Conservation (phyloP, 768 basidiomycete genomes). For the Hemileccinum impolitum region DNA sequence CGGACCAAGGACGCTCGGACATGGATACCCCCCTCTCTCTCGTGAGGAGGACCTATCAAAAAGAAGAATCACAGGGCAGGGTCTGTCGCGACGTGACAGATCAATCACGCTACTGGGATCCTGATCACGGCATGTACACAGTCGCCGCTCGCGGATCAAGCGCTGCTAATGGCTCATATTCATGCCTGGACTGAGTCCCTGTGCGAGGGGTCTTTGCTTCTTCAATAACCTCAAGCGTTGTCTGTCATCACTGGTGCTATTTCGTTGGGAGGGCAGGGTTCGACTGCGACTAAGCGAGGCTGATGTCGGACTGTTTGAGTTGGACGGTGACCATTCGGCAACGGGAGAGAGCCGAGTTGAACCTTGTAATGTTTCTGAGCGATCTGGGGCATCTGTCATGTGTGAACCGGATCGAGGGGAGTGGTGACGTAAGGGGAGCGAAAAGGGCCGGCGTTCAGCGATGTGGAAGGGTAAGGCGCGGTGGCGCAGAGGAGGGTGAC, state of each 20-base stretch:
- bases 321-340: slow-evolving; percentile 39
- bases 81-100: too few relatives aligned
- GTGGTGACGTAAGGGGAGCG: slow-evolving; percentile 3
- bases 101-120: not conserved
- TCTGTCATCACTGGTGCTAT: slow-evolving; percentile 33
- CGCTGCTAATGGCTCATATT: slow-evolving; percentile 21
- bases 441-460: slow-evolving; percentile 23
- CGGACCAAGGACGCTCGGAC: too few relatives aligned
- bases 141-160: slow-evolving; percentile 2
- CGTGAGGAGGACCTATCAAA: too few relatives aligned
- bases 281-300: slow-evolving; percentile 50
- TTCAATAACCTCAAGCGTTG: slow-evolving; percentile 41
- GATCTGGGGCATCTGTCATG: slow-evolving; percentile 19
- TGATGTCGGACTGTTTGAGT: slow-evolving; percentile 27
- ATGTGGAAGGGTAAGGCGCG: slow-evolving; percentile 28
- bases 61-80: too few relatives aligned
- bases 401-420: slow-evolving; percentile 8
- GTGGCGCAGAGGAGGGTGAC: slow-evolving; percentile 33
- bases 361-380: slow-evolving; percentile 26
- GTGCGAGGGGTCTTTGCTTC: slow-evolving; percentile 46
- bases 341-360: slow-evolving; percentile 45
- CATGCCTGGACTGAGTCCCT: slow-evolving; percentile 15
- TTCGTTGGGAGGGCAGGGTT: slow-evolving; percentile 49
- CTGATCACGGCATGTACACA: slow-evolving; percentile 3
- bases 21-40: too few relatives aligned